Base-by-base conservation (phyloP, 257 asterid genomes). In the Gynochthodes officinalis region DNA sequence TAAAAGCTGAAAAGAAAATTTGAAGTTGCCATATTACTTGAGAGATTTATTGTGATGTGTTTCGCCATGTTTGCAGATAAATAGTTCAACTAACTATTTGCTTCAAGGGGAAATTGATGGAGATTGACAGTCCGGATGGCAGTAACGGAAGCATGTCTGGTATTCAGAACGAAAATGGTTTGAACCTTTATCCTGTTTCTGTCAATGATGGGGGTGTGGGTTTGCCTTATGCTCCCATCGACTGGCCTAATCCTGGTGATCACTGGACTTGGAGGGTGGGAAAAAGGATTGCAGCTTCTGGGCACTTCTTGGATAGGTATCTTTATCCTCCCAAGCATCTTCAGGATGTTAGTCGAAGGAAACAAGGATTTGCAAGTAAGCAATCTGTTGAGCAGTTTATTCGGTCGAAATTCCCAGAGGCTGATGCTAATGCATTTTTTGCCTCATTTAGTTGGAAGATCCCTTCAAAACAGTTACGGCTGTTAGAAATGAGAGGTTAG, bases 221-320 rank as follows among this genome's bases (percentile, higher is more conserved):
- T 75, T 85, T 83, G 72, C 98, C 98, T 25, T 89, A 94, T 79
- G 96, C 97, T 49, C 98, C 97, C 30, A 79, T 67, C 70, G 78
- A 91, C 86, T 94, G 88, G 85, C 98, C 98, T 25, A 83, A 84
- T 65, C 95, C 89, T 7, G 98, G 98, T 19, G 98, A 94, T 78
- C 87, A 59, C n/a, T 94, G 98, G 98, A 64, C 76, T 19, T 94
- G 98, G 98, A 94, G 79, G 84, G 90, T 79, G 0, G 98, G 97
- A 77, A 87, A 37, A 85, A 75, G 97, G 84, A 57, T 81, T 23
- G 61, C 82, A 67, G 50, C 21, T 60, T 74, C 86, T 50, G 98
- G 98, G 10, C 67, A 82, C 77, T 84, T 70, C 83, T 4, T 71
- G 81, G 97, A 94, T 77, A 86, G 98, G 66, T 91, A 87, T 76